Evolutionary conservation across 306 rosid species (phyloP).

Genomic region (Trifolium fragiferum): DNA sequence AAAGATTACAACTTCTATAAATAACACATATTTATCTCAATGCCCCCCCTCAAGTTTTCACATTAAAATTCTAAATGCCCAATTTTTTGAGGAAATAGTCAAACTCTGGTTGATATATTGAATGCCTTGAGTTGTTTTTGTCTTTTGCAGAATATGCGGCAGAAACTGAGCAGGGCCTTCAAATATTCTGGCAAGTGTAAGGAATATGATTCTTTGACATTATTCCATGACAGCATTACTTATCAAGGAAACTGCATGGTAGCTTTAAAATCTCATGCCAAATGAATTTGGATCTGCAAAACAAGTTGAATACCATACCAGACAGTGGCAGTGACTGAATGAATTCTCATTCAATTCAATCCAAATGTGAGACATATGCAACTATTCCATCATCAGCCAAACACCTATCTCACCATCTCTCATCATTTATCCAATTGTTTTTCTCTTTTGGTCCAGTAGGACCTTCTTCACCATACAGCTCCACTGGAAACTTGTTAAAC

Average conservation of each 20-base stretch:
- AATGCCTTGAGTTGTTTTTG: conserved; percentile 22
- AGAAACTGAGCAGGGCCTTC: not conserved
- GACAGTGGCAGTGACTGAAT: not conserved
- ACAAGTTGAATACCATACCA: conserved; percentile 17
- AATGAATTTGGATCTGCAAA: conserved; percentile 10
- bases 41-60: not conserved
- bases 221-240: conserved; percentile 11
- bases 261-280: not conserved
- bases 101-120: not conserved
- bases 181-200: not conserved
- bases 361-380: conserved; percentile 2
- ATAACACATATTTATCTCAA: conserved; percentile 3
- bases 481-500: conserved; percentile 46
- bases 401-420: conserved; percentile 50
- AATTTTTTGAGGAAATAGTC: not conserved
- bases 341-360: conserved; percentile 33
- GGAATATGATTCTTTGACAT: conserved; percentile 12
- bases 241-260: conserved; percentile 1
- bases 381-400: conserved; percentile 14
- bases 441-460: conserved; percentile 63
- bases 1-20: not conserved
- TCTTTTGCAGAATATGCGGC: not conserved
- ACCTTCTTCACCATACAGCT: conserved; percentile 57
- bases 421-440: conserved; percentile 51
- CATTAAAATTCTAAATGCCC: conserved; percentile 5